phyloP scores from a whole-genome alignment of 2,329 filamentous ascomycete species.

The Stagonosporopsis rhizophila region DNA sequence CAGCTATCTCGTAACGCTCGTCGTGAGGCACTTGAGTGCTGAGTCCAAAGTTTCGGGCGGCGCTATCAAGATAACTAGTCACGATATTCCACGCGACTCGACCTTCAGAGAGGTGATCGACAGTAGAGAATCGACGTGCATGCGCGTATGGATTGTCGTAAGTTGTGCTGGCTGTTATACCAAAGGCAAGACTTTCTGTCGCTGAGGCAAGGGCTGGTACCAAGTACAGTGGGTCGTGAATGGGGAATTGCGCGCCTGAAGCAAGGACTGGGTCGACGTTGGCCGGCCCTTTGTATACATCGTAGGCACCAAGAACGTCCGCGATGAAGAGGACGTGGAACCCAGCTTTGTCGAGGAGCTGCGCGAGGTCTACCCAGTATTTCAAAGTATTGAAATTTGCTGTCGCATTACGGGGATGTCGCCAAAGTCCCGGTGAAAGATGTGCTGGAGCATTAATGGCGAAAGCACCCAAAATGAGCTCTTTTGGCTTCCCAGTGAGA shows the following conservation, averaged over 20 bases:
- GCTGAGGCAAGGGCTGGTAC: too few relatives aligned
- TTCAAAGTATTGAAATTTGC: background rate
- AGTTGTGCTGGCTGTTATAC: constrained; percentile 68
- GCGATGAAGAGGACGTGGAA: too few relatives aligned
- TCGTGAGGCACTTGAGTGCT: constrained; percentile 66
- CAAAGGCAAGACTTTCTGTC: constrained; percentile 68
- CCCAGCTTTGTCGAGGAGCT: too few relatives aligned
- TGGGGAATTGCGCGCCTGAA: too few relatives aligned
- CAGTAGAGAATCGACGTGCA: constrained; percentile 66
- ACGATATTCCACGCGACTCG: constrained; percentile 61
- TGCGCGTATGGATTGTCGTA: constrained; percentile 73
- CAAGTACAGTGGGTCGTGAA: too few relatives aligned
- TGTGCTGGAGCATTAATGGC: background rate
- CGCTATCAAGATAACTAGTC: constrained; percentile 69
- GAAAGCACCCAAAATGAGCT: too few relatives aligned
- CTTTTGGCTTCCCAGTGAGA: too few relatives aligned
- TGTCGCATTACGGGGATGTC: background rate
- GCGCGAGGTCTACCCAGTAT: constrained; percentile 18
- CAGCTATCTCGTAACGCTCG: constrained; percentile 72
- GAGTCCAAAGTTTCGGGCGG: constrained; percentile 65
- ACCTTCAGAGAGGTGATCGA: constrained; percentile 70
- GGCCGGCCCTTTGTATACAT: too few relatives aligned
- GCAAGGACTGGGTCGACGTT: too few relatives aligned
- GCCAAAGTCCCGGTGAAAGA: background rate
- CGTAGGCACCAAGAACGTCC: too few relatives aligned